These are phyloP conservation scores for Prunus mongolica DNA, from an alignment of 306 rosid species.

Conservation along the genomic window DNA sequence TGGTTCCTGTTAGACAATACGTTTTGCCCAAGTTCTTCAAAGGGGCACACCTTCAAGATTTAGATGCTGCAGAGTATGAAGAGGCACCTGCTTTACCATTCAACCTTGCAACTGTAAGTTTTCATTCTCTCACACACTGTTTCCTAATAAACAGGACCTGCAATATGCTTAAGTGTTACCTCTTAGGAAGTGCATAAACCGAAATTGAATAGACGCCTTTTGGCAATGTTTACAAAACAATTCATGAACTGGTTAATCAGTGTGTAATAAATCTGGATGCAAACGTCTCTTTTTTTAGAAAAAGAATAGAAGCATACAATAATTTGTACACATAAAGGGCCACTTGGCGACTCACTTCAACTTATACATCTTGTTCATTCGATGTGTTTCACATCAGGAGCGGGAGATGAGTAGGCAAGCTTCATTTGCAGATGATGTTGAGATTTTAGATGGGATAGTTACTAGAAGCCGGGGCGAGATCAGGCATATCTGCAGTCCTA, in stretches of 20 bases:
- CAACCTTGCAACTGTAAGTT: conserved; percentile 43
- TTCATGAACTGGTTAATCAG: background rate
- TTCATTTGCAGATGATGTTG: conserved; percentile 56
- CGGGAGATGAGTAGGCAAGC: conserved; percentile 41
- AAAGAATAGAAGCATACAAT: background rate
- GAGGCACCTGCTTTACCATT: conserved; percentile 54
- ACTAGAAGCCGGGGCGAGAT: conserved; percentile 72
- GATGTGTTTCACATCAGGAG: conserved; percentile 34
- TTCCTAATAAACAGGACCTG: background rate
- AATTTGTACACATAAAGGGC: background rate
- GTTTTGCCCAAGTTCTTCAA: conserved; percentile 74
- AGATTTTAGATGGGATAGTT: conserved; percentile 53
- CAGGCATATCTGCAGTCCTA: conserved; percentile 47
- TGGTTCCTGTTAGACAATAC: conserved; percentile 84
- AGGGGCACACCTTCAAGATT: conserved; percentile 69
- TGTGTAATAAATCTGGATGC: background rate
- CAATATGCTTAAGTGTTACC: background rate
- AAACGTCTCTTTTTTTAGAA: background rate
- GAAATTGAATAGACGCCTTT: background rate
- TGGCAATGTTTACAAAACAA: background rate
- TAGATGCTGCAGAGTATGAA: conserved; percentile 81
- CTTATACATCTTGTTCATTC: conserved; percentile 3
- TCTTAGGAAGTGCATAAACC: background rate
- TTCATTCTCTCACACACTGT: background rate
- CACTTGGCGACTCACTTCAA: background rate